phyloP scores from a whole-genome alignment of 176 grass and related monocot species.

The Lolium multiflorum region DNA sequence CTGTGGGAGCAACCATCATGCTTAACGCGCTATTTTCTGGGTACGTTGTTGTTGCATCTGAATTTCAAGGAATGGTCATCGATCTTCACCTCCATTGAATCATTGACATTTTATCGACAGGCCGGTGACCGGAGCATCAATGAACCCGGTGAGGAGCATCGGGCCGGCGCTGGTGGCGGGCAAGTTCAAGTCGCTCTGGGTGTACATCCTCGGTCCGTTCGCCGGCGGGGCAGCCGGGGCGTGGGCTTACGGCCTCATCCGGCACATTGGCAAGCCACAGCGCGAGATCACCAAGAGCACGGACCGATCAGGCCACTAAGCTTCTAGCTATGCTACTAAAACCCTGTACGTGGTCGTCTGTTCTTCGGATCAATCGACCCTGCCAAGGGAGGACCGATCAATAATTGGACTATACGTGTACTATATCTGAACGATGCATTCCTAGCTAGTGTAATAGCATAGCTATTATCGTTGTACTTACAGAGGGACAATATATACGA shows the following conservation, averaged over 20 bases:
- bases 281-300: constrained; percentile 58
- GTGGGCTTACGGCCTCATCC: constrained; percentile 77
- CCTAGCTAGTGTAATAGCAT: neutral
- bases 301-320: neutral
- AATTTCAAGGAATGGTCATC: neutral
- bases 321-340: neutral
- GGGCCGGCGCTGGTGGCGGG: constrained; percentile 63
- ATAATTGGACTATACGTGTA: constrained; percentile 1
- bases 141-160: constrained; percentile 81
- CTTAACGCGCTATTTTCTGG: constrained; percentile 72
- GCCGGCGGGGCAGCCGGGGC: constrained; percentile 66
- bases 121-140: constrained; percentile 78
- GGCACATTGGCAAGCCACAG: constrained; percentile 63
- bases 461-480: neutral
- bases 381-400: constrained; percentile 9
- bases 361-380: neutral
- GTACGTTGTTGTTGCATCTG: constrained; percentile 32
- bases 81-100: neutral
- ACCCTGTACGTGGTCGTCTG: neutral
- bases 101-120: constrained; percentile 1
- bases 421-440: neutral
- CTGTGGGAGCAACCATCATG: constrained; percentile 58
- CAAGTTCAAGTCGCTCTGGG: constrained; percentile 70
- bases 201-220: constrained; percentile 83
- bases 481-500: neutral